Evolutionary conservation across 2,329 filamentous ascomycete species (phyloP).

Genomic region (Aspergillus piperis): DNA sequence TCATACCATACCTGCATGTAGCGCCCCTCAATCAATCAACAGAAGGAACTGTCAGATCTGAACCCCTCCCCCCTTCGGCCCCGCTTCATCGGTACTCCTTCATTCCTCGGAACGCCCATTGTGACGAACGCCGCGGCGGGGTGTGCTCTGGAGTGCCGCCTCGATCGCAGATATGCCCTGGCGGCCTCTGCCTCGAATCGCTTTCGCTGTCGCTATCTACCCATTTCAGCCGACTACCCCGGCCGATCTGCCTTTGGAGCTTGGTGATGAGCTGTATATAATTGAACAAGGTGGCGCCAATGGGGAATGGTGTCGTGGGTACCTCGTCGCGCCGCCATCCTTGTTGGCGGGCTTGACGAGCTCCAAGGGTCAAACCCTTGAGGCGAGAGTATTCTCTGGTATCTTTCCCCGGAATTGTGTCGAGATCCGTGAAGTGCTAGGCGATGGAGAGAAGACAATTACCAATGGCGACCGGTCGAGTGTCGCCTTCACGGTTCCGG

Average conservation of each 20-base stretch:
- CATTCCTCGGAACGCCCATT: conserved; percentile 27
- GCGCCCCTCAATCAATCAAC: conserved; percentile 22
- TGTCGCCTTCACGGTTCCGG: conserved; percentile 36
- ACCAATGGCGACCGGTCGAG: conserved; percentile 38
- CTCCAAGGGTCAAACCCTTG: conserved; percentile 86
- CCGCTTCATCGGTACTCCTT: conserved; percentile 21
- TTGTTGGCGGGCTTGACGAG: conserved; percentile 88
- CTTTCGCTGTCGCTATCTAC: conserved; percentile 94
- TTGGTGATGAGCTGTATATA: conserved; percentile 97
- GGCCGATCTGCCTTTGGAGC: conserved; percentile 91
- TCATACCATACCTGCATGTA: conserved; percentile 28
- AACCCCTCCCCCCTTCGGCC: conserved; percentile 13
- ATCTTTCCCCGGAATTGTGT: conserved; percentile 96
- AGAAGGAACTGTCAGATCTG: conserved; percentile 25
- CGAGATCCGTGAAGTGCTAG: conserved; percentile 88
- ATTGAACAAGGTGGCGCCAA: conserved; percentile 88
- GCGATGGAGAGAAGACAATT: conserved; percentile 58
- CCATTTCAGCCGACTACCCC: conserved; percentile 85
- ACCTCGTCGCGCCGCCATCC: conserved; percentile 90
- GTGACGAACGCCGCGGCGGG: conserved; percentile 24
- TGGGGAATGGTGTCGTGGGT: conserved; percentile 91
- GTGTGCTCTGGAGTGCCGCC: conserved; percentile 19
- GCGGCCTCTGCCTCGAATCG: conserved; percentile 94
- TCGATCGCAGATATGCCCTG: conserved; percentile 72
- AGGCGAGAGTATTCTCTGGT: conserved; percentile 96